Conservation (phyloP, 768 basidiomycete species). For the Tulasnella sp. region DNA sequence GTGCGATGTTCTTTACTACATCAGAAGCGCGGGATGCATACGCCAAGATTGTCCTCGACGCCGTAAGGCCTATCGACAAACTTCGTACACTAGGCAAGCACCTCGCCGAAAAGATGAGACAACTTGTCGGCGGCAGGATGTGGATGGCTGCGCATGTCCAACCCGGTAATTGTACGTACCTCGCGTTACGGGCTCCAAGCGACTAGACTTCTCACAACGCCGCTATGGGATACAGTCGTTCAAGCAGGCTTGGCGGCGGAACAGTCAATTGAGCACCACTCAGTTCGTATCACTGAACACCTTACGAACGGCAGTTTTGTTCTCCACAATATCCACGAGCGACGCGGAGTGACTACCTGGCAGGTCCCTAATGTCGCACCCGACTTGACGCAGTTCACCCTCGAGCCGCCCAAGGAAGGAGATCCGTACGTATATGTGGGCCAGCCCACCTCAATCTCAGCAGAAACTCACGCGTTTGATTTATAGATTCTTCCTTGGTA, state of each 20-base stretch:
- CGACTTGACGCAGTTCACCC: slow-evolving; percentile 2
- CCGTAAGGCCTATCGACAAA: slow-evolving; percentile 22
- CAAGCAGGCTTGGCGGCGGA: slow-evolving; percentile 31
- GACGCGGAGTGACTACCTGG: not conserved
- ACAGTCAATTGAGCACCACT: slow-evolving; percentile 26
- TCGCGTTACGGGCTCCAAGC: no score
- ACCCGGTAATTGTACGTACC: slow-evolving; percentile 17
- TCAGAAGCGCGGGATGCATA: slow-evolving; percentile 24
- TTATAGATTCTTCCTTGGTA: slow-evolving; percentile 22
- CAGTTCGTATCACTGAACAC: slow-evolving; percentile 25
- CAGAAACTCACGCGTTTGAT: not conserved
- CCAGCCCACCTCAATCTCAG: not conserved
- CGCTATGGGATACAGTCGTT: slow-evolving; percentile 16
- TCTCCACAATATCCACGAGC: not conserved
- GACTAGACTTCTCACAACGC: no score
- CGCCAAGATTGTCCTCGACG: slow-evolving; percentile 25
- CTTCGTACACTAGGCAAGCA: slow-evolving; percentile 23
- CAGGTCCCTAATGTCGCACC: slow-evolving; percentile 12
- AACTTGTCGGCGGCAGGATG: slow-evolving; percentile 14
- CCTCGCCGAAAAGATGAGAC: slow-evolving; percentile 27
- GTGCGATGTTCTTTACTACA: slow-evolving; percentile 26
- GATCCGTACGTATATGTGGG: slow-evolving; percentile 15
- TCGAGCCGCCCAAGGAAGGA: slow-evolving; percentile 11
- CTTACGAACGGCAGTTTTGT: slow-evolving; percentile 22
- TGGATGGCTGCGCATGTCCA: slow-evolving; percentile 18